These are phyloP conservation scores for Tylopilus microsporus DNA, from an alignment of 1,284 basidiomycete genomes.

Conservation along the genomic window DNA sequence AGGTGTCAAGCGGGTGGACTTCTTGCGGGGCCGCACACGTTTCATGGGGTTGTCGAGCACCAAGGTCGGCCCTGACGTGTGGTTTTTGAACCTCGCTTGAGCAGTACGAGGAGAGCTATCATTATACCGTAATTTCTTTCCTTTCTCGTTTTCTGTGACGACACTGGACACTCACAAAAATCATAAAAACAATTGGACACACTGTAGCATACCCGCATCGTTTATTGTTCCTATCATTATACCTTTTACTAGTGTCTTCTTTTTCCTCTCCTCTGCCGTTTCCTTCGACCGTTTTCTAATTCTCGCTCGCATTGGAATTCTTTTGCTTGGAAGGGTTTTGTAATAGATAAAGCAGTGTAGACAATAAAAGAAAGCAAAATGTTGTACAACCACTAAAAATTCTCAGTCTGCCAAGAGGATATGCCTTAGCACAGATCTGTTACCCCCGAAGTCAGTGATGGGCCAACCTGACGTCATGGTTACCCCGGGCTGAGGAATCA, in stretches of 20 bases:
- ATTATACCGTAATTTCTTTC: slow-evolving; percentile 23
- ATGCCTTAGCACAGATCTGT: slow-evolving; percentile 1
- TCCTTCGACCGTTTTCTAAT: not conserved
- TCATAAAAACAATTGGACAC: slow-evolving; percentile 14
- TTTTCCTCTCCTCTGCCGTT: not conserved
- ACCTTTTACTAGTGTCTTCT: slow-evolving; percentile 1
- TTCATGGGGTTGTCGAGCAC: slow-evolving; percentile 38
- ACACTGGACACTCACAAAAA: slow-evolving; percentile 18
- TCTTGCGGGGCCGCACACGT: slow-evolving; percentile 35
- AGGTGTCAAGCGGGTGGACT: slow-evolving; percentile 44
- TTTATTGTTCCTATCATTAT: slow-evolving; percentile 27
- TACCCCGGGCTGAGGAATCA: not conserved
- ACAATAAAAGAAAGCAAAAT: slow-evolving; percentile 5
- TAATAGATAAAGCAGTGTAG: slow-evolving; percentile 21
- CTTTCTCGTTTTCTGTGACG: not conserved
- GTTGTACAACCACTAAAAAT: slow-evolving; percentile 11
- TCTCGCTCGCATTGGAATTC: slow-evolving; percentile 2
- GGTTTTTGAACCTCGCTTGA: slow-evolving; percentile 27
- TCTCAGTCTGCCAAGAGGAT: too few species aligned
- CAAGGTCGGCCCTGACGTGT: slow-evolving; percentile 27
- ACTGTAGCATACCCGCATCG: slow-evolving; percentile 23
- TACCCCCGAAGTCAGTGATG: slow-evolving; percentile 3
- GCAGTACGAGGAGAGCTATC: slow-evolving; percentile 10
- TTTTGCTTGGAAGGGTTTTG: slow-evolving; percentile 7
- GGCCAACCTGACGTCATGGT: too few species aligned